phyloP scores from a whole-genome alignment of 495 filamentous ascomycete genomes.

The Penicillium odoratum region DNA sequence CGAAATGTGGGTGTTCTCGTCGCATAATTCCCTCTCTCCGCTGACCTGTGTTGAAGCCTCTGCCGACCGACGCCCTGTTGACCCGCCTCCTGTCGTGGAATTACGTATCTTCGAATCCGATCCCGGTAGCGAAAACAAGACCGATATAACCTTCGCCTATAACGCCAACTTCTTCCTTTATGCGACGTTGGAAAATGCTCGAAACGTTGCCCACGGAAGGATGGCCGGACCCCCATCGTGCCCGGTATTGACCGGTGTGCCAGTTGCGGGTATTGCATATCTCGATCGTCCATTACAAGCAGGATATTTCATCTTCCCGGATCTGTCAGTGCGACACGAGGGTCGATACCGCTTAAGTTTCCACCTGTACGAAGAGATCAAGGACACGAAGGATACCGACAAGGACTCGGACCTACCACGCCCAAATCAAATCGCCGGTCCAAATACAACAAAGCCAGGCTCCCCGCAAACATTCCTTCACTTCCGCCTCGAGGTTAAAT shows the following conservation, averaged over 20 bases:
- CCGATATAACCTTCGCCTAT: constrained; percentile 87
- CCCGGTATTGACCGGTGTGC: constrained; percentile 90
- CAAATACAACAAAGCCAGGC: constrained; percentile 30
- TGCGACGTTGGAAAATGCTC: constrained; percentile 85
- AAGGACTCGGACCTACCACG: constrained; percentile 42
- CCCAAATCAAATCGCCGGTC: constrained; percentile 23
- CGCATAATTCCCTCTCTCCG: constrained; percentile 2
- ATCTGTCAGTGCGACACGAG: constrained; percentile 95
- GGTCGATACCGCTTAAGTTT: constrained; percentile 87
- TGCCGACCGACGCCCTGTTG: constrained; percentile 92
- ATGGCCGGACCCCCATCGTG: constrained; percentile 65
- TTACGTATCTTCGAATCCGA: constrained; percentile 82
- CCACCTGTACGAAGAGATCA: constrained; percentile 90
- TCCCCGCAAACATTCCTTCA: constrained; percentile 48
- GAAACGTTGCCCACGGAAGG: constrained; percentile 80
- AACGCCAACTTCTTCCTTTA: constrained; percentile 98
- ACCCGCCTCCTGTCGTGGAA: constrained; percentile 96
- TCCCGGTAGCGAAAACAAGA: constrained; percentile 49
- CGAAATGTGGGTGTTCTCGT: constrained; percentile 70
- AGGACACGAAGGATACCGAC: constrained; percentile 69
- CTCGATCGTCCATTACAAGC: constrained; percentile 87
- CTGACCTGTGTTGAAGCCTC: constrained; percentile 59
- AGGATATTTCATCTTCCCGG: constrained; percentile 97
- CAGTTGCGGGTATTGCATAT: constrained; percentile 95
- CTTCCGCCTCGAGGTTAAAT: constrained; percentile 89